Conservation (phyloP, 805 yeast species). For the Candida insectorum region DNA sequence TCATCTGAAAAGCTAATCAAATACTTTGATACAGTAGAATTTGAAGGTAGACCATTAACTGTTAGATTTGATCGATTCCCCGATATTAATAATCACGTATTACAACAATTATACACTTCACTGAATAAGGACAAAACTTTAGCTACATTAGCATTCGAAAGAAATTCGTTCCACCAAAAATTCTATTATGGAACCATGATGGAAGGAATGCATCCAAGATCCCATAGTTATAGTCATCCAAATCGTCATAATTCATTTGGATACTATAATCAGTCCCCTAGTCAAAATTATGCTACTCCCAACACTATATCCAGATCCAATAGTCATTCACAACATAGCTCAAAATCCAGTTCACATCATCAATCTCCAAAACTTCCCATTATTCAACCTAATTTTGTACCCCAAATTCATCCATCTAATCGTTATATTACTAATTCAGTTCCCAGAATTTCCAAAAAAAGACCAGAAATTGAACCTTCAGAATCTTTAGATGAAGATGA, state of each 20-base stretch:
- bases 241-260: not conserved
- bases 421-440: conserved; percentile 11
- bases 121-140: conserved; percentile 12
- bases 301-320: not conserved
- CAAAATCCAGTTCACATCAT: not conserved
- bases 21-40: conserved; percentile 47
- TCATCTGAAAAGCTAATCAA: conserved; percentile 50
- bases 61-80: conserved; percentile 61
- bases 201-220: conserved; percentile 1
- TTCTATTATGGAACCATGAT: conserved; percentile 20
- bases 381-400: conserved; percentile 10
- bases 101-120: conserved; percentile 18
- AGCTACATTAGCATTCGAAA: conserved; percentile 27
- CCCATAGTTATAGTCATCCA: not conserved
- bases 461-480: conserved; percentile 1
- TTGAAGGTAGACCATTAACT: conserved; percentile 57
- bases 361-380: conserved; percentile 10
- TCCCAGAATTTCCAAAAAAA: conserved; percentile 7
- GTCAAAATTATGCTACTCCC: not conserved
- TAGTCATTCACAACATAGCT: not conserved
- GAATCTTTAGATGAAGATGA: conserved; percentile 18
- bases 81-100: conserved; percentile 28
- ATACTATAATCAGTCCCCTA: not conserved
- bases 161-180: conserved; percentile 29
- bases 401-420: conserved; percentile 13